phyloP scores from a whole-genome alignment of 2,329 filamentous ascomycete species.

The Monilinia polystroma region DNA sequence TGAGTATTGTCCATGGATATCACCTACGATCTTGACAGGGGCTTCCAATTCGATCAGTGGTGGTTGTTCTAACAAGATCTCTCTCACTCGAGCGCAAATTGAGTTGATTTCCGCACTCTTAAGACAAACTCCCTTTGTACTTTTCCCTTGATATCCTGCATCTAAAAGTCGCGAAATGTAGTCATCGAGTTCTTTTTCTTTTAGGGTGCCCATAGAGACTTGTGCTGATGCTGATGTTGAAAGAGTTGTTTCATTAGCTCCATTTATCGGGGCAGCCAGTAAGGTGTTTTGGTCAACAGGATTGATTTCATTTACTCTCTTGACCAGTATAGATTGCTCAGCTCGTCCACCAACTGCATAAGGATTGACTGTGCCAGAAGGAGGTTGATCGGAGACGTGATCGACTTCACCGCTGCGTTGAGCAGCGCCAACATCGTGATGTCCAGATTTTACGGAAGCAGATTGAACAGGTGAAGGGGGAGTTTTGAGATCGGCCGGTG shows the following conservation, averaged over 20 bases:
- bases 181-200: constrained; percentile 91
- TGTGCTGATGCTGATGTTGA: constrained; percentile 48
- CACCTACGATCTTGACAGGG: constrained; percentile 96
- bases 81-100: constrained; percentile 84
- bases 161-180: constrained; percentile 94
- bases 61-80: constrained; percentile 87
- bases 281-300: constrained; percentile 54
- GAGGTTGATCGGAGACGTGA: constrained; percentile 87
- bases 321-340: constrained; percentile 89
- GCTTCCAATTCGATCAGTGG: constrained; percentile 88
- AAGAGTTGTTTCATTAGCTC: constrained; percentile 43
- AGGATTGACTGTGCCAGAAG: constrained; percentile 62
- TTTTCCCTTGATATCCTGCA: constrained; percentile 92
- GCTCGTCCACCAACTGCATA: constrained; percentile 64
- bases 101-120: constrained; percentile 97
- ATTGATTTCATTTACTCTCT: constrained; percentile 62
- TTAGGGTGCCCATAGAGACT: constrained; percentile 86
- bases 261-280: constrained; percentile 40
- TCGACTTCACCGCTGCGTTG: constrained; percentile 89
- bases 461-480: constrained; percentile 89
- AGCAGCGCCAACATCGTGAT: constrained; percentile 76
- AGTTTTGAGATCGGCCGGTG: constrained; percentile 53
- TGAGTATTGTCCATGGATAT: constrained; percentile 95
- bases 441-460: constrained; percentile 67
- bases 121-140: constrained; percentile 94